A percentile compares a stretch with the other conserved stretches of the same genome.
phyloP scores from a whole-genome alignment of 2,329 filamentous ascomycete species.

The Penicillium sp. region DNA sequence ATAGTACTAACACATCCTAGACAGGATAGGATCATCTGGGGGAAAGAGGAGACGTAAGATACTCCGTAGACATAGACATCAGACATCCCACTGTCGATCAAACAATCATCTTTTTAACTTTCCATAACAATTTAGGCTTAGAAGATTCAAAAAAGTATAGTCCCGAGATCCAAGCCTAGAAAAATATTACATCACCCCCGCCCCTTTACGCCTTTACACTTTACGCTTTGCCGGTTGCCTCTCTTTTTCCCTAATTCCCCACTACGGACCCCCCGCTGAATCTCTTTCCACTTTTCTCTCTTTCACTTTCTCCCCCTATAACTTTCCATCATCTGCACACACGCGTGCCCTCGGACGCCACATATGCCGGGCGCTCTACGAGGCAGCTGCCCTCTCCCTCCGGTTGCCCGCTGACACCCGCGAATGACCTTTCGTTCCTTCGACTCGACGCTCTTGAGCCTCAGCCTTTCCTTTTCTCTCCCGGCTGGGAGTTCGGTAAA shows the following conservation, averaged over 20 bases:
- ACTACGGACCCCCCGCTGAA: slow-evolving; percentile 1
- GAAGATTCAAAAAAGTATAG: neutral
- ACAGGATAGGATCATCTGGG: neutral
- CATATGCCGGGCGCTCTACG: slow-evolving; percentile 31
- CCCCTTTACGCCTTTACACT: neutral
- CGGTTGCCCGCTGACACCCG: slow-evolving; percentile 28
- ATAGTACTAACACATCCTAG: slow-evolving; percentile 1
- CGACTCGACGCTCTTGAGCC: slow-evolving; percentile 22
- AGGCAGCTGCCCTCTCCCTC: slow-evolving; percentile 32
- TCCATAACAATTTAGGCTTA: neutral
- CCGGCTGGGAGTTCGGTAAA: slow-evolving; percentile 7
- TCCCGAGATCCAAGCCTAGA: neutral
- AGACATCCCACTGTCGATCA: slow-evolving; percentile 9
- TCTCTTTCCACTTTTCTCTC: slow-evolving; percentile 3
- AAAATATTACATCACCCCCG: slow-evolving; percentile 17
- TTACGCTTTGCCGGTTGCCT: neutral
- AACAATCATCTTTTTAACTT: slow-evolving; percentile 2
- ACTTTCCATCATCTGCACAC: slow-evolving; percentile 7
- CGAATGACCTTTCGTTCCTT: slow-evolving; percentile 22
- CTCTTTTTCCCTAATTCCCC: slow-evolving; percentile 3
- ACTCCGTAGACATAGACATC: neutral
- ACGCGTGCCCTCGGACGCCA: slow-evolving; percentile 24
- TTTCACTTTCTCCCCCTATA: slow-evolving; percentile 12
- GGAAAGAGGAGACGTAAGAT: neutral
- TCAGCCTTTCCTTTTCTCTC: slow-evolving; percentile 11